Evolutionary conservation across 2,329 filamentous ascomycete species (phyloP).

Genomic region (Clarireedia monteithiana): DNA sequence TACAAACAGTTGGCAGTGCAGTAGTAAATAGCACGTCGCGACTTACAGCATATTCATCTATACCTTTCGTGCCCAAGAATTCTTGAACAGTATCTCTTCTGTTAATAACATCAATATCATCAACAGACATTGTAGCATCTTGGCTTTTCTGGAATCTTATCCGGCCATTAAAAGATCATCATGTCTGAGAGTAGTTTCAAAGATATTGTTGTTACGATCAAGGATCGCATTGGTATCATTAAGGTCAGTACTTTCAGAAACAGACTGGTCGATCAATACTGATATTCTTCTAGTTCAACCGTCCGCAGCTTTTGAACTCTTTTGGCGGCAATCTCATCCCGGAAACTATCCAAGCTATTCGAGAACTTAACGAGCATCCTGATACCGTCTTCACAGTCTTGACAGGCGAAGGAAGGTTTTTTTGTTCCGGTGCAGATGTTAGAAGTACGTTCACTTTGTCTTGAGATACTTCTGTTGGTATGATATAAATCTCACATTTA

Average conservation of each 20-base stretch:
- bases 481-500: neutral
- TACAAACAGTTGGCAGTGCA: too few species aligned
- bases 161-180: neutral
- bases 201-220: constrained; percentile 37
- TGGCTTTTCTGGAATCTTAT: neutral
- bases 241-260: constrained; percentile 26
- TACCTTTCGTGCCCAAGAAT: too few species aligned
- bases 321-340: constrained; percentile 38
- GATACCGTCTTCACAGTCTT: constrained; percentile 43
- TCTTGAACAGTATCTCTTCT: neutral
- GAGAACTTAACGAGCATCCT: constrained; percentile 38
- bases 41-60: too few species aligned
- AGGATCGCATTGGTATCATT: constrained; percentile 37
- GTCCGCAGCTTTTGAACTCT: constrained; percentile 39
- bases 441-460: constrained; percentile 25
- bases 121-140: neutral
- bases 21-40: too few species aligned
- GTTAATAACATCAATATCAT: neutral
- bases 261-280: constrained; percentile 31
- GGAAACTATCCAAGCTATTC: constrained; percentile 36
- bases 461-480: neutral
- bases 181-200: constrained; percentile 28
- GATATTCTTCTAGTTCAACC: constrained; percentile 34
- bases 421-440: constrained; percentile 42
- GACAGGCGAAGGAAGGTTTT: constrained; percentile 43